Base-by-base conservation (phyloP, 768 basidiomycete species). In the Lepiota venenata region DNA sequence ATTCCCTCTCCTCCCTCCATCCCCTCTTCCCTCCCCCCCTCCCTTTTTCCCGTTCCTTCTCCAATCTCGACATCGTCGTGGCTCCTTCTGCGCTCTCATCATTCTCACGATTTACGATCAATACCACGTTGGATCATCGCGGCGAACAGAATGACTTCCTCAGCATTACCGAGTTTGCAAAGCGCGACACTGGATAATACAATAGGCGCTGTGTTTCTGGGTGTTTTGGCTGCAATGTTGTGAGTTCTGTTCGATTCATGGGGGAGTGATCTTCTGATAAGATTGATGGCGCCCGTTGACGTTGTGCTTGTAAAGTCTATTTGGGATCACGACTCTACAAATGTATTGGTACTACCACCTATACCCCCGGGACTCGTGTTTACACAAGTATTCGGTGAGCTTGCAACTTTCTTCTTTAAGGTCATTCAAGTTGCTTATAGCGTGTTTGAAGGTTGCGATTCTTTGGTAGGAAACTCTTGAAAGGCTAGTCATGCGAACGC, bases 321-420 rank as follows among this genome's bases (percentile, higher is more conserved):
- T 68, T 38, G 76, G 76, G 16, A 64, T 74, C 47, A 75, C 69
- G 1, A 67, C 68, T 7, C 62, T 74, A 4, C 75, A 76, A 49
- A 58, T 67, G 11, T 73, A 71, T 54, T 66, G 65, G 63, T 77
- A 75, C 58, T 77, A 71, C 50, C 71, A 74, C 44, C 61, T 68
- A 12, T 77, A 66, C 59, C 61, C 63, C 15, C 63, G 64, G 14
- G 76, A 77, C 58, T 65, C 69, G 2, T 45, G 51, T 7, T 53
- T 73, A 20, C 70, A 78, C 59, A 73, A 70, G 57, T 60, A 46
- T 48, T 61, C 73, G n/a, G 75, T 76, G 40, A 55, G 53, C 48
- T 9, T 16, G 15, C 11, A 8, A 8, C 10, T 36, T 11, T 0
- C 49, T 7, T n/a, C 61, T 52, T 56, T 61, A 47, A 41, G 47